phyloP scores from a whole-genome alignment of 805 yeast genomes.

The Starmerella apicola region DNA sequence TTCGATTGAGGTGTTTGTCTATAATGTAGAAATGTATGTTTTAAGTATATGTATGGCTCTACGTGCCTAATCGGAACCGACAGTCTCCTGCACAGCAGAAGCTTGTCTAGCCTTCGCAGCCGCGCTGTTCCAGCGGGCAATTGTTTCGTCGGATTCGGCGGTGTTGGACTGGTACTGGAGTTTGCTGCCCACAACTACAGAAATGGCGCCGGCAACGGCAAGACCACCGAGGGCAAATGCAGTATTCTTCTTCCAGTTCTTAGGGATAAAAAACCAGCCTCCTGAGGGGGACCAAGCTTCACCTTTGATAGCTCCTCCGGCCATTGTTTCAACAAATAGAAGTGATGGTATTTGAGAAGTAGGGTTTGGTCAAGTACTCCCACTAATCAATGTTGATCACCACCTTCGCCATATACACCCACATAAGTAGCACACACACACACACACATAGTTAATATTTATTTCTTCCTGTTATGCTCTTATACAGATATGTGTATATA shows the following conservation, averaged over 20 bases:
- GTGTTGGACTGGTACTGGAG: constrained; percentile 29
- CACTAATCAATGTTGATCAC: no score
- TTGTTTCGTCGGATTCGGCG: constrained; percentile 31
- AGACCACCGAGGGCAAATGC: constrained; percentile 32
- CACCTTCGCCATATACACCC: no score
- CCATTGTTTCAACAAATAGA: constrained; percentile 12
- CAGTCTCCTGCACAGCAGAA: constrained; percentile 21
- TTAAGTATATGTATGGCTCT: background rate
- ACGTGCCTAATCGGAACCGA: constrained; percentile 8
- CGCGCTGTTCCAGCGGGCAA: constrained; percentile 37
- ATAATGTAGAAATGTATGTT: background rate
- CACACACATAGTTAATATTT: no score
- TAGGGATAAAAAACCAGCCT: constrained; percentile 46
- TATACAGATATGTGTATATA: no score
- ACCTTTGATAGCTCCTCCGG: constrained; percentile 24
- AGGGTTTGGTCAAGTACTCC: no score
- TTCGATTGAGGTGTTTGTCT: background rate
- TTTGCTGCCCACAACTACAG: constrained; percentile 31
- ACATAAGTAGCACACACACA: no score
- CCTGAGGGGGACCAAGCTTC: constrained; percentile 37
- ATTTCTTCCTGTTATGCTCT: no score
- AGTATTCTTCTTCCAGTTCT: constrained; percentile 38
- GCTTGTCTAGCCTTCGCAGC: constrained; percentile 30
- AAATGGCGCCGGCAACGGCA: constrained; percentile 26
- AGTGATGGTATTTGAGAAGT: background rate